These are phyloP conservation scores for Leavenworthia alabamica DNA, from an alignment of 345 rosid genomes.

Conservation along the genomic window DNA sequence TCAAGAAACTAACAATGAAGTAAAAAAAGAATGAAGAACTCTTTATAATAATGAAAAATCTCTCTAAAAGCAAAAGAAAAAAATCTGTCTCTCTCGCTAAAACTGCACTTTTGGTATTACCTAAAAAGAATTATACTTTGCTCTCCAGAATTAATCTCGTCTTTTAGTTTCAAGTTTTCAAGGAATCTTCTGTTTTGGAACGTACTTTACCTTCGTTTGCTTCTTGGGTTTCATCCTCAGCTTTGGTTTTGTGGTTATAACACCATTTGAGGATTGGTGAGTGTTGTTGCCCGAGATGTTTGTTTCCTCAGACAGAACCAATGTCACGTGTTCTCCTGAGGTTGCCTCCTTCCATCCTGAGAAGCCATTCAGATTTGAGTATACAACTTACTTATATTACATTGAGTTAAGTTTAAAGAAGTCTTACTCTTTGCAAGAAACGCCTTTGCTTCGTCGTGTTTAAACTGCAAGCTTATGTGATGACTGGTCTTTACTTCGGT, in stretches of 20 bases:
- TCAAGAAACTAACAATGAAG: too few relatives aligned
- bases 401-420: not conserved
- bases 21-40: constrained; percentile 14
- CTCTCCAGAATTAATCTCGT: constrained; percentile 7
- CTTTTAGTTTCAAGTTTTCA: constrained; percentile 3
- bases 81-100: constrained; percentile 19
- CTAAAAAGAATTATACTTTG: constrained; percentile 26
- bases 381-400: not conserved
- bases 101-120: constrained; percentile 29
- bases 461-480: constrained; percentile 39
- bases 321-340: constrained; percentile 54
- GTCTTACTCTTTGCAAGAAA: constrained; percentile 71
- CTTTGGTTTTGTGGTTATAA: constrained; percentile 31
- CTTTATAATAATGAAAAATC: constrained; percentile 12
- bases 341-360: constrained; percentile 91
- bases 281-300: constrained; percentile 27
- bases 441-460: constrained; percentile 53
- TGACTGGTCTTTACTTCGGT: constrained; percentile 5
- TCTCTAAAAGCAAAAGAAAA: constrained; percentile 24
- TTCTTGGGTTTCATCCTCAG: constrained; percentile 50
- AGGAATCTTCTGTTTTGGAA: constrained; percentile 55
- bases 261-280: constrained; percentile 25
- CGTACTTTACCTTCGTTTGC: constrained; percentile 64
- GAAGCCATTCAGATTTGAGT: too few relatives aligned
- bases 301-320: constrained; percentile 46